Percentiles rank a stretch among this genome's conserved stretches.
Evolutionary conservation across 164 flowering plant genomes (phyloP).

Genomic region (Dillenia suffruticosa): DNA sequence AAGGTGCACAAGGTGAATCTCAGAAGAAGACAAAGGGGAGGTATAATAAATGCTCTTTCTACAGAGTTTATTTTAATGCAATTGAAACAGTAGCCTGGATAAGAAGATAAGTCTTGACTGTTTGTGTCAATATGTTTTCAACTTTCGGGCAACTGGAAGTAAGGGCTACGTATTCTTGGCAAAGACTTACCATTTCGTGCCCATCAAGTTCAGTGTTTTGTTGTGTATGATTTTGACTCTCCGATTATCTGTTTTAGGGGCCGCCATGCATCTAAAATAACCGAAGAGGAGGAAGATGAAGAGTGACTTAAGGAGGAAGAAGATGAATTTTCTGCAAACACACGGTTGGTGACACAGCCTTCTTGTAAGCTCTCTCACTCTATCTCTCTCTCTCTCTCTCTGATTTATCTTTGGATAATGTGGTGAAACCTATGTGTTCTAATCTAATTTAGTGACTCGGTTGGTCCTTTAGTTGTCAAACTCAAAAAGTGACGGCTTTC

Average conservation of each 20-base stretch:
- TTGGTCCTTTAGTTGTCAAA: no score
- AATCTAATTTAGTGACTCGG: no score
- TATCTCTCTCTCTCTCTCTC: no score
- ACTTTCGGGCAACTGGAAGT: no score
- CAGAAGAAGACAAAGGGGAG: slow-evolving; percentile 80
- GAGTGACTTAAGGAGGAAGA: slow-evolving; percentile 97
- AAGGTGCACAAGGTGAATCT: slow-evolving; percentile 62
- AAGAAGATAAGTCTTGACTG: neutral
- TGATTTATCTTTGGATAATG: neutral
- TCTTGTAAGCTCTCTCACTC: slow-evolving; percentile 58
- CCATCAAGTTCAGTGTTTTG: neutral
- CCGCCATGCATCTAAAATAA: slow-evolving; percentile 97
- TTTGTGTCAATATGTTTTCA: no score
- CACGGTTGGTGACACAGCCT: slow-evolving; percentile 86
- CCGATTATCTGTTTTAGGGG: slow-evolving; percentile 45
- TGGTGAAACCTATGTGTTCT: no score
- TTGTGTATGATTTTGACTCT: neutral
- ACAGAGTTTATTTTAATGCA: neutral
- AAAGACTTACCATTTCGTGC: no score
- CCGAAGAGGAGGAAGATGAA: slow-evolving; percentile 99
- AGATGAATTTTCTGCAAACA: slow-evolving; percentile 69
- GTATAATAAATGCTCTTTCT: slow-evolving; percentile 25
- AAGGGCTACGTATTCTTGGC: neutral
- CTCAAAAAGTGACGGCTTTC: no score
- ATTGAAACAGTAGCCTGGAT: neutral